Conservation (phyloP, 495 filamentous ascomycete species). For the Acidomyces sp. region DNA sequence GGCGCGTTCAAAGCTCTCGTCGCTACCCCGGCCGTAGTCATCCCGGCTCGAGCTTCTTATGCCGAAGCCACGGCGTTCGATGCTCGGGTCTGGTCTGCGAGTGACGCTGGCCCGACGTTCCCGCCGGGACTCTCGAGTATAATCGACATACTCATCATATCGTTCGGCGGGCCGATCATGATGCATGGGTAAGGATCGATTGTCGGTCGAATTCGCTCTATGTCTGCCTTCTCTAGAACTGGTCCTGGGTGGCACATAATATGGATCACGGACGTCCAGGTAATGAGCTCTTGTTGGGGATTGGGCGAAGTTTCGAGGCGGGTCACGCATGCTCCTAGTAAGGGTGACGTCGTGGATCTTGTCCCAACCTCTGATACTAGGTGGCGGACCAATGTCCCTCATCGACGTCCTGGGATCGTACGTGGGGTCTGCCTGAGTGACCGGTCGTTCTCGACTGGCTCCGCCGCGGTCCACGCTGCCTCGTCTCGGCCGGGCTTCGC, state of each 20-base stretch:
- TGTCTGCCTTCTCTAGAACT: constrained; percentile 16
- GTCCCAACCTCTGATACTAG: constrained; percentile 30
- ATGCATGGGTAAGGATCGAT: constrained; percentile 14
- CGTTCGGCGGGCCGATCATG: constrained; percentile 23
- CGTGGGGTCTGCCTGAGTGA: constrained; percentile 23
- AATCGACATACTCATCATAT: constrained; percentile 16
- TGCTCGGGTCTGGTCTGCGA: constrained; percentile 20
- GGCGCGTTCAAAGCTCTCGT: constrained; percentile 11
- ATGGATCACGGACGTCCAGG: constrained; percentile 19
- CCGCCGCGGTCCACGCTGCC: constrained; percentile 25
- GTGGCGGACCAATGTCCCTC: constrained; percentile 27
- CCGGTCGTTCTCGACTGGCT: constrained; percentile 24
- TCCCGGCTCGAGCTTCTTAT: constrained; percentile 23
- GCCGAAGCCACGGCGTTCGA: constrained; percentile 29
- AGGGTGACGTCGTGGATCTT: constrained; percentile 23
- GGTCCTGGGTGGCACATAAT: constrained; percentile 20
- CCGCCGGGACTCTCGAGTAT: constrained; percentile 13
- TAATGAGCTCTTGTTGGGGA: constrained; percentile 8
- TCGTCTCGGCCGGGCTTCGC: constrained; percentile 19
- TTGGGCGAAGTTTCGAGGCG: background rate
- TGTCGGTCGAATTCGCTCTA: background rate
- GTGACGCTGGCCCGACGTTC: constrained; percentile 21
- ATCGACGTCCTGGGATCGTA: constrained; percentile 11
- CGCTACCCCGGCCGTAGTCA: constrained; percentile 16
- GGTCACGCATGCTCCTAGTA: constrained; percentile 22